Conservation (phyloP, 495 filamentous ascomycete species). For the Rhypophila decipiens region DNA sequence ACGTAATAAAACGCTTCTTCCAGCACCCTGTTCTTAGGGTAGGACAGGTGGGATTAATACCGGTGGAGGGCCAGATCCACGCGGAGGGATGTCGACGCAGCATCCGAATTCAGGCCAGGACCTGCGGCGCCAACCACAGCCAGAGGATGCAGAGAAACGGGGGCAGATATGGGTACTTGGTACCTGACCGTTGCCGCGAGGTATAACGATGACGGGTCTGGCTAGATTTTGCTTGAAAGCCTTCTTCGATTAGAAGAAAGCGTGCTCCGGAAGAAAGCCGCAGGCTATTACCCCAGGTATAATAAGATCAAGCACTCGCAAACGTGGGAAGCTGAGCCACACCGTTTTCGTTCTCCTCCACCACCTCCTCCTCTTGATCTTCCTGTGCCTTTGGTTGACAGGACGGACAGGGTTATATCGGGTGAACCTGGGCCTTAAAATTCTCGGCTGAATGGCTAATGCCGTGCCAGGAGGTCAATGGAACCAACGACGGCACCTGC, state of each 20-base stretch:
- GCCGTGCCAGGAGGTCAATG: conserved; percentile 40
- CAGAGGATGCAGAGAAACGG: conserved; percentile 14
- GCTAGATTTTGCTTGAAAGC: conserved; percentile 27
- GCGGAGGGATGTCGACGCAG: conserved; percentile 44
- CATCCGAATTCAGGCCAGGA: conserved; percentile 41
- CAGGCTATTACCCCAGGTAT: conserved; percentile 33
- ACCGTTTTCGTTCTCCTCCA: conserved; percentile 29
- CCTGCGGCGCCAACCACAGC: conserved; percentile 31
- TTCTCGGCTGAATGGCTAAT: conserved; percentile 52
- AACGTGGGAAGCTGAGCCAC: conserved; percentile 44
- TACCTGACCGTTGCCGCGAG: conserved; percentile 30
- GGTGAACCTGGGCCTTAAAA: conserved; percentile 33
- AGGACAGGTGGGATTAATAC: conserved; percentile 47
- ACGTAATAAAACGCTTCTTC: conserved; percentile 37
- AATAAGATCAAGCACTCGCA: conserved; percentile 28
- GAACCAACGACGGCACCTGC: conserved; percentile 37
- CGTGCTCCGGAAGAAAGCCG: conserved; percentile 37
- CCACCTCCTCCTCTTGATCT: conserved; percentile 25
- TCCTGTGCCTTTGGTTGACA: conserved; percentile 17
- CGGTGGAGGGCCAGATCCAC: conserved; percentile 37
- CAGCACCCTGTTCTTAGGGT: conserved; percentile 38
- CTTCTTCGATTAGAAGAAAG: conserved; percentile 33
- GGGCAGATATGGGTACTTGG: conserved; percentile 26
- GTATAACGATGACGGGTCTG: conserved; percentile 24
- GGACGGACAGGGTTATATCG: conserved; percentile 34